Evolutionary conservation across 2,329 filamentous ascomycete species (phyloP).

Genomic region (Colletotrichum shisoi): DNA sequence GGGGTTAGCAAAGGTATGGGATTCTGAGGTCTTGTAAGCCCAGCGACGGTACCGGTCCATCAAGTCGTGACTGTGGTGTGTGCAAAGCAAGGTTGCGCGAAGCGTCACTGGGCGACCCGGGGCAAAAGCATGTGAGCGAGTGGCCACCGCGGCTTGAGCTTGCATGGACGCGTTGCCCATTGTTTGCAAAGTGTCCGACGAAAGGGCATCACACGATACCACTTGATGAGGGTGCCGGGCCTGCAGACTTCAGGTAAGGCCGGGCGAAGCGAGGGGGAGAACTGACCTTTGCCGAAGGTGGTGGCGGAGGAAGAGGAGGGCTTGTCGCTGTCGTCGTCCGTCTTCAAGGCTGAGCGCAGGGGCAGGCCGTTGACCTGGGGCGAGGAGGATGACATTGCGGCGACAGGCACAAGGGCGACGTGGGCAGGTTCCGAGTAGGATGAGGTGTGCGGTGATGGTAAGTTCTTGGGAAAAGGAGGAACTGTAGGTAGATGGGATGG

Average conservation of each 20-base stretch:
- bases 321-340: conserved; percentile 53
- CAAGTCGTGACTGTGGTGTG: conserved; percentile 17
- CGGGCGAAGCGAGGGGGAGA: conserved; percentile 1
- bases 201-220: conserved; percentile 20
- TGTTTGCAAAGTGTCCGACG: too few species aligned
- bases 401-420: background rate
- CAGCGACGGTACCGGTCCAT: conserved; percentile 37
- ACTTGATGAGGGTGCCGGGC: conserved; percentile 34
- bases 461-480: background rate
- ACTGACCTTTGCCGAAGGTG: conserved; percentile 56
- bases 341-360: conserved; percentile 56
- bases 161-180: conserved; percentile 6
- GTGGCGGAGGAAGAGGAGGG: conserved; percentile 50
- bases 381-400: conserved; percentile 37
- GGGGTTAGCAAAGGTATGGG: conserved; percentile 36
- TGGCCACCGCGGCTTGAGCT: conserved; percentile 15
- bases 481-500: too few species aligned
- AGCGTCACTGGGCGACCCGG: conserved; percentile 42
- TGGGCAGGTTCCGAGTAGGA: background rate
- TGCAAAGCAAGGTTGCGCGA: conserved; percentile 13
- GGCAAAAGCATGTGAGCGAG: conserved; percentile 12
- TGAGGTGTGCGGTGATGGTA: background rate
- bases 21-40: conserved; percentile 19
- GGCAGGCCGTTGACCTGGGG: conserved; percentile 42
- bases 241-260: conserved; percentile 28